Base-by-base conservation (phyloP, 192 early-diverging fungal species). In the Gonapodya prolifera region DNA sequence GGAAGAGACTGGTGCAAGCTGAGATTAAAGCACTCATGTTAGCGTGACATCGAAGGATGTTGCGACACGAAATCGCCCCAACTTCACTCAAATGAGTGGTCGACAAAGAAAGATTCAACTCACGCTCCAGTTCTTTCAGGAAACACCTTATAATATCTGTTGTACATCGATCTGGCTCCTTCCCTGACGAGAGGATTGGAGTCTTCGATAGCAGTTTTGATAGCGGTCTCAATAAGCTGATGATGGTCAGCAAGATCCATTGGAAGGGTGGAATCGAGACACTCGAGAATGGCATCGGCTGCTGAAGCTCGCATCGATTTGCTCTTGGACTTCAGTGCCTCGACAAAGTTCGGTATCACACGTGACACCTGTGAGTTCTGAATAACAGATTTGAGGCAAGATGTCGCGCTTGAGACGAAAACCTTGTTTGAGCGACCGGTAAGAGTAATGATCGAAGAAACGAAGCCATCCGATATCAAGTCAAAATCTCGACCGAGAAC, bases 371-470 rank as follows among this genome's bases (percentile, higher is more conserved):
- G 84, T 16, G 85, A 81, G 29, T 86, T 79, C n/a, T 86, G 86
- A 76, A 93, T 88, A 0, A 92, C 89, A 0, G 83, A 84, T 18
- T 83, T 87, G 35, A 93, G 79, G 32, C 90, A 88, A 76, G 86
- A 85, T 33, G 87, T 78, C 1, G 88, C 89, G 61, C 89, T 86
- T 1, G 82, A 84, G 34, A 91, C 87, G 83, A 90, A 88, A 32
- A 94, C 87, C 78, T 91, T 91, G 84, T 93, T 94, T n/a, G 91
- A 87, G 23, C 91, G 89, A 8, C 83, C 85, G 79, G 89, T 91
- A 28, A 91, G 84, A 69, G 86, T 88, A 75, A 95, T 77, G 0
- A 91, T 78, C 0, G 90, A 75, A 0, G 87, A 85, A 2, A 90
- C 83, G 71, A 94, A 84, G 69, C 86, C 45, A 33, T 95, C 94